phyloP scores from a whole-genome alignment of 805 yeast species.

The Candida corydali region DNA sequence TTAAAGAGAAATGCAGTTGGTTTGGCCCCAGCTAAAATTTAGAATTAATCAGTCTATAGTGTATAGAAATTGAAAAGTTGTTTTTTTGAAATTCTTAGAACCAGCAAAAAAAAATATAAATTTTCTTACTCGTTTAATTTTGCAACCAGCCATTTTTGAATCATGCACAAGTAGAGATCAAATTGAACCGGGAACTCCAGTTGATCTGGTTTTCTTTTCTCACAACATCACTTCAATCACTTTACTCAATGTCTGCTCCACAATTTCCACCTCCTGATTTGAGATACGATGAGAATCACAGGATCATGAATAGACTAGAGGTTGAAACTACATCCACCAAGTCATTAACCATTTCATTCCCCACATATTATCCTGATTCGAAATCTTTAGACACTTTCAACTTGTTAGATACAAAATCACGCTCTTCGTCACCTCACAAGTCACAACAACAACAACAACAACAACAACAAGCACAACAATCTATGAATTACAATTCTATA shows the following conservation, averaged over 20 bases:
- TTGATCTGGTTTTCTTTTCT: too few species aligned
- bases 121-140: neutral
- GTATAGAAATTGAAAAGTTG: neutral
- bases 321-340: conserved; percentile 22
- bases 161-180: neutral
- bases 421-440: neutral
- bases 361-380: conserved; percentile 18
- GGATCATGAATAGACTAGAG: conserved; percentile 13
- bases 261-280: neutral
- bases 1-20: conserved; percentile 90
- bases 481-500: conserved; percentile 25
- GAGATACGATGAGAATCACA: neutral
- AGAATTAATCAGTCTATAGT: neutral
- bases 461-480: neutral
- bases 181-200: too few species aligned
- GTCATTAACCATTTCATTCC: conserved; percentile 26
- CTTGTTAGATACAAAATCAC: conserved; percentile 12
- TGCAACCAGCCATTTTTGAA: conserved; percentile 5
- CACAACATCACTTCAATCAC: neutral
- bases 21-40: conserved; percentile 62
- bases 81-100: neutral
- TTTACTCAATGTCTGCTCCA: neutral
- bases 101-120: too few species aligned
- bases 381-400: conserved; percentile 25
- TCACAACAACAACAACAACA: neutral